Evolutionary conservation across 1,284 basidiomycete species (phyloP), one percentile per base, ranked within the genome.

Genomic region (Marasmius fiardii): DNA sequence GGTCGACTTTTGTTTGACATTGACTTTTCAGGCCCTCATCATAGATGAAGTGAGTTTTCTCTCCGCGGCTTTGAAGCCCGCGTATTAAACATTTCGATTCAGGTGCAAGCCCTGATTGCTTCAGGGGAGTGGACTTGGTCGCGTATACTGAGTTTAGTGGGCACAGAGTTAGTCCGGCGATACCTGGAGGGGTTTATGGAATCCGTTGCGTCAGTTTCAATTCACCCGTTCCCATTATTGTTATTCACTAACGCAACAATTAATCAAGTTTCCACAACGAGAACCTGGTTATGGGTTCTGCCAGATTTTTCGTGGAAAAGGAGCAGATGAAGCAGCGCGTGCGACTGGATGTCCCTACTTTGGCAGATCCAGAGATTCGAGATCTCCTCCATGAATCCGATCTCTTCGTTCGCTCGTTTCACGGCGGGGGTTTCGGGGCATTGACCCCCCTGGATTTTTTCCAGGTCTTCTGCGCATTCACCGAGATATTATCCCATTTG

Each of bases 301-400:
- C 88, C 43, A 79, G 82, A 21, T 87, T 86, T 64, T 75, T 81
- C 44, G 81, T 92, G 63, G 89, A 92, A 68, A 83, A 85, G 61
- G 78, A 85, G 55, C 91, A 91, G 67, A 78, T 93, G 66, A 79
- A 85, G 59, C 84, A 88, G 59, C 83, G 89, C 57, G 75, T 93
- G 24, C 83, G 82, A 41, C 79, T 93, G 54, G 89, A 93, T 63
- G 79, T 91, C 39, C 90, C 89, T 52, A 86, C 88, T 4, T 75
- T 92, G 48, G 77, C 85, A 48, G 86, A 91, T 64, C 85, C 89
- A 37, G 68, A 75, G 58, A 76, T 88, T 20, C 82, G 84, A 53
- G 88, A 90, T 62, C 78, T 92, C 31, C 75, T 93, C n/a, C 83
- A 88, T 60, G 91, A 93, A 70, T 90, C 90, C 14, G 91, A 91